Evolutionary conservation across 257 asterid genomes (phyloP), one percentile per base, ranked within the genome.

Genomic region (Ophiorrhiza pumila): DNA sequence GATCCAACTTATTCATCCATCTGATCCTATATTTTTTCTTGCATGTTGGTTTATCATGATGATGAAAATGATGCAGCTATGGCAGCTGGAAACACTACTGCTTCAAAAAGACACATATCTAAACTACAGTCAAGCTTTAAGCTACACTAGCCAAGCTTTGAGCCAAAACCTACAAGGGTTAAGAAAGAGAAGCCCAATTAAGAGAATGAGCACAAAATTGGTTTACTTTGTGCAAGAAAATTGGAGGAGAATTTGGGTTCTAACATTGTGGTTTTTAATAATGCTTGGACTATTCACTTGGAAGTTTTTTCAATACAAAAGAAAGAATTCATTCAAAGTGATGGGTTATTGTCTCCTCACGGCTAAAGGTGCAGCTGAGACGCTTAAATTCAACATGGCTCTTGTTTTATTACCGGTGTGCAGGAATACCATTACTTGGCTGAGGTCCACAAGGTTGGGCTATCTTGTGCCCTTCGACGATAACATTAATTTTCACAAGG

Each of bases 21-120:
- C 18, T 50, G 25, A 2, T 50, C 57, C 57, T 50, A 20, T 4
- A 1, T 58, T 56, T 15, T 75, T 85, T 80, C 72, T 77, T 81
- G 79, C 82, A 69, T 75, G 78, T 32, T 81, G 76, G 74, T 64
- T 53, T 74, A 71, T 77, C 53, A 69, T 62, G 35, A 61, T 83
- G 82, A 78, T 81, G 35, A 61, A 82, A 81, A 78, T 81, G 68
- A 66, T 89, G 89, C 96, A 94, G 99, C 78, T 91, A 53, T 94
- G 99, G 99, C 99, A 94, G 94, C 90, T 94, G 91, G 99, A 94
- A 82, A 94, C 99, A 65, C 92, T 94, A 65, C 72, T 94, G 66
- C 87, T 94, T 57, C 99, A 94, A 71, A 94, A 94, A 84, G 99
- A 94, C 84, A 94, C 99, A 0, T 94, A 94, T 85, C 78, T 91